Conservation (phyloP, 768 basidiomycete genomes). For the Pisolithus orientalis region DNA sequence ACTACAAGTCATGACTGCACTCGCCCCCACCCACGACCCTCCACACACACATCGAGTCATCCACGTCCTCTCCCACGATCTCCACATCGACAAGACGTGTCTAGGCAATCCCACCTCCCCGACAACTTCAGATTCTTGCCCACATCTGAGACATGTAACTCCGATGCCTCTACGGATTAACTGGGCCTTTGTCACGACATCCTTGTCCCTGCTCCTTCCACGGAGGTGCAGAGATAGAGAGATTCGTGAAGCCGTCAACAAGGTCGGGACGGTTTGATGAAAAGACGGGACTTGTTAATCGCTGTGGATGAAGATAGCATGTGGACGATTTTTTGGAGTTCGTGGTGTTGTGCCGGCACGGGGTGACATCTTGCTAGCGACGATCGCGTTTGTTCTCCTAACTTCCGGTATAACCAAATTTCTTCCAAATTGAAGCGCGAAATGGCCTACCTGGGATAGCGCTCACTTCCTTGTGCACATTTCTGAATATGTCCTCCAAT, state of each 20-base stretch:
- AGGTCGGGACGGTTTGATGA: slow-evolving; percentile 66
- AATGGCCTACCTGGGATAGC: slow-evolving; percentile 15
- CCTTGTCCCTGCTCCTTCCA: slow-evolving; percentile 38
- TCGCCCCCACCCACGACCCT: slow-evolving; percentile 46
- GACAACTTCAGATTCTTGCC: slow-evolving; percentile 46
- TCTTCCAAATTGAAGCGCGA: too few relatives aligned
- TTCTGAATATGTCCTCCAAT: slow-evolving; percentile 43
- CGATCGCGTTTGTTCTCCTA: slow-evolving; percentile 46
- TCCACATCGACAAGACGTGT: slow-evolving; percentile 43
- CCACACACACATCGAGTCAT: slow-evolving; percentile 61
- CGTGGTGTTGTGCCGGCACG: slow-evolving; percentile 35
- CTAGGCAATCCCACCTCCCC: slow-evolving; percentile 24
- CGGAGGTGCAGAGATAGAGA: slow-evolving; percentile 31
- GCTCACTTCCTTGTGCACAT: slow-evolving; percentile 23
- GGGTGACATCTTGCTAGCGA: slow-evolving; percentile 61
- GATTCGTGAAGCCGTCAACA: slow-evolving; percentile 51
- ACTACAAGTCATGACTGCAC: slow-evolving; percentile 3
- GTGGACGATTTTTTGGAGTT: slow-evolving; percentile 38
- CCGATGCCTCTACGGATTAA: slow-evolving; percentile 34
- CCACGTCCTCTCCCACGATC: slow-evolving; percentile 62
- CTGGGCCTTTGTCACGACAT: slow-evolving; percentile 60
- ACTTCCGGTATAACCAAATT: too few relatives aligned
- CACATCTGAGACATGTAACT: slow-evolving; percentile 57
- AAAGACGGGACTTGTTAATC: slow-evolving; percentile 62
- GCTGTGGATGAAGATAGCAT: slow-evolving; percentile 42